Conservation (phyloP, 2,329 filamentous ascomycete genomes). For the Sarocladium strictum region DNA sequence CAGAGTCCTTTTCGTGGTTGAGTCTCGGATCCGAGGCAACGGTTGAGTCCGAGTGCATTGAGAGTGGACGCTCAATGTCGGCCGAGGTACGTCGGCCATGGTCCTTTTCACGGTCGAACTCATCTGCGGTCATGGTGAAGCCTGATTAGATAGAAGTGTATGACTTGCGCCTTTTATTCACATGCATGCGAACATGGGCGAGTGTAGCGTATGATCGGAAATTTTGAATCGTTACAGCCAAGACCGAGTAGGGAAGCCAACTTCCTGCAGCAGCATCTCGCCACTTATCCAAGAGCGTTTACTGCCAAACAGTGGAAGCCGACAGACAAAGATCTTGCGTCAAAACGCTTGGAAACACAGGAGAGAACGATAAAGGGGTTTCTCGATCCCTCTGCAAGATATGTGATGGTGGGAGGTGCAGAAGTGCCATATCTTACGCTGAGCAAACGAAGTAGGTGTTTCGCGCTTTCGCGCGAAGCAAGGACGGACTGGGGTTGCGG, state of each 20-base stretch:
- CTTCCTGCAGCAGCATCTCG: not conserved
- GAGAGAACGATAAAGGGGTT: not conserved
- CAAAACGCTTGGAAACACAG: not conserved
- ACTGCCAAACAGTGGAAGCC: not conserved
- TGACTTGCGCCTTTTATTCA: not conserved
- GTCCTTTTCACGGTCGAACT: constrained; percentile 11
- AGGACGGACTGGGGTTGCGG: no score
- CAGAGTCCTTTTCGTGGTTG: not conserved
- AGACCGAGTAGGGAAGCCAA: not conserved
- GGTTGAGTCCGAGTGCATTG: not conserved
- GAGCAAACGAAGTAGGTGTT: not conserved
- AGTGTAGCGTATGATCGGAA: not conserved
- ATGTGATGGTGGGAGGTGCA: not conserved
- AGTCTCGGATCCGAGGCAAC: not conserved
- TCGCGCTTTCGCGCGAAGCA: not conserved
- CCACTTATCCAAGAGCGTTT: not conserved
- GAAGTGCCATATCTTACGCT: not conserved
- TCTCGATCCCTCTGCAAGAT: not conserved
- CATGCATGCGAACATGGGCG: not conserved
- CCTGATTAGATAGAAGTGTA: not conserved
- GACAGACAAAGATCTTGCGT: no score
- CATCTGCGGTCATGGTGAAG: not conserved
- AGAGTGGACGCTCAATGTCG: constrained; percentile 10
- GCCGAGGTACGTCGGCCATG: constrained; percentile 1
- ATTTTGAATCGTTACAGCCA: not conserved